Evolutionary conservation across 2,329 filamentous ascomycete species (phyloP).

Genomic region (Aspergillus quadricinctus): DNA sequence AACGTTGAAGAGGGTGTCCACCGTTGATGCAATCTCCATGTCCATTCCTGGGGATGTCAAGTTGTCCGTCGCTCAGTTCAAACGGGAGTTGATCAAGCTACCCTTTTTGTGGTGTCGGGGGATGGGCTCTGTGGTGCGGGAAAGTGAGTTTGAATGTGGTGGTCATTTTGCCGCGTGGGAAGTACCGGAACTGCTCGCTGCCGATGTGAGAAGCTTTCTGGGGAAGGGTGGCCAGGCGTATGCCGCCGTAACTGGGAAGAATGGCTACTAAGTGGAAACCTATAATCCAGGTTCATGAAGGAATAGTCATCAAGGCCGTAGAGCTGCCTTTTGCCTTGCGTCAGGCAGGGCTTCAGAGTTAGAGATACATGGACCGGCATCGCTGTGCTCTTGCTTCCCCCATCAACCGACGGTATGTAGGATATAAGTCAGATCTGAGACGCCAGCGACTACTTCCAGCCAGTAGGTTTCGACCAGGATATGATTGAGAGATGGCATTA

Average conservation of each 20-base stretch:
- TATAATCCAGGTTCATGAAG: not conserved
- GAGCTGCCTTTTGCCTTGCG: not conserved
- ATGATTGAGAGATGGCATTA: slow-evolving; percentile 11
- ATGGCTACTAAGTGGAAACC: slow-evolving; percentile 25
- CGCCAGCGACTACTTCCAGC: slow-evolving; percentile 21
- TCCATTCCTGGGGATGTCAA: slow-evolving; percentile 46
- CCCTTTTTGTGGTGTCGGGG: slow-evolving; percentile 49
- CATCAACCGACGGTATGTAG: slow-evolving; percentile 8
- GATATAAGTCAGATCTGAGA: slow-evolving; percentile 25
- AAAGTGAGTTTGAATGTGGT: slow-evolving; percentile 43
- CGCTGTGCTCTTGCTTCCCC: slow-evolving; percentile 1
- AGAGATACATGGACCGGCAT: not conserved
- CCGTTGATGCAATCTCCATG: slow-evolving; percentile 26
- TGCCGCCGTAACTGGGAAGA: slow-evolving; percentile 28
- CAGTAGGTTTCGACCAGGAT: slow-evolving; percentile 12
- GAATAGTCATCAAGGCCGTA: not conserved
- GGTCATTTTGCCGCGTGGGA: slow-evolving; percentile 55
- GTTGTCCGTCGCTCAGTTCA: slow-evolving; percentile 50
- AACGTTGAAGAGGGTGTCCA: slow-evolving; percentile 10
- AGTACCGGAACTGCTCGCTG: slow-evolving; percentile 42
- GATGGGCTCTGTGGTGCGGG: slow-evolving; percentile 49
- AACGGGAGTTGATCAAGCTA: slow-evolving; percentile 47
- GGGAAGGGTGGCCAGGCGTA: slow-evolving; percentile 39
- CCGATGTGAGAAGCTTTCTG: slow-evolving; percentile 47
- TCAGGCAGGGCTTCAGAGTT: not conserved